These are phyloP conservation scores for Limtongia smithiae DNA, from an alignment of 805 yeast species.

Conservation along the genomic window DNA sequence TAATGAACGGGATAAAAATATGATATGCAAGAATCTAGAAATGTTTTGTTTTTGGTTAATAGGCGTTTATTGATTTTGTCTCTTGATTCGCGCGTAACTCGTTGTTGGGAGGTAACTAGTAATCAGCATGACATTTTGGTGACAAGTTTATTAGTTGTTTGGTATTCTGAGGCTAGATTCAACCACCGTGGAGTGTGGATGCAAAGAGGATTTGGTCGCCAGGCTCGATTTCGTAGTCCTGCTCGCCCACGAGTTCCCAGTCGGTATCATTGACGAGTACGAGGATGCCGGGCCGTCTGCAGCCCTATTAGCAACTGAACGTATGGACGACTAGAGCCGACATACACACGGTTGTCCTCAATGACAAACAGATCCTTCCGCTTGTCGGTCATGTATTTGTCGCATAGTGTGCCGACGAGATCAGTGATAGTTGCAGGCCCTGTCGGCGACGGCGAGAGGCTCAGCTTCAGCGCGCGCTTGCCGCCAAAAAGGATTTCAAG, in stretches of 20 bases:
- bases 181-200: conserved; percentile 94
- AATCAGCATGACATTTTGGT: neutral
- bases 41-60: neutral
- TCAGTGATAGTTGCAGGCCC: conserved; percentile 48
- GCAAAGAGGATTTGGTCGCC: conserved; percentile 84
- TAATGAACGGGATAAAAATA: neutral
- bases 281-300: conserved; percentile 77
- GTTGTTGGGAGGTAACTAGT: neutral
- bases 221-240: conserved; percentile 67
- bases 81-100: neutral
- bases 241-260: conserved; percentile 94
- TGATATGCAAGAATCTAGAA: too few relatives aligned
- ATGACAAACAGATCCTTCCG: conserved; percentile 72
- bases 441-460: conserved; percentile 42
- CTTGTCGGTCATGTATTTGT: conserved; percentile 53
- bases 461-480: conserved; percentile 51
- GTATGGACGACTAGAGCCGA: neutral
- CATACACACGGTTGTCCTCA: conserved; percentile 56
- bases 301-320: neutral
- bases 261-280: conserved; percentile 91
- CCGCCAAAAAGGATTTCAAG: conserved; percentile 72
- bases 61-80: conserved; percentile 1
- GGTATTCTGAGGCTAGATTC: conserved; percentile 6
- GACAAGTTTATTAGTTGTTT: too few relatives aligned
- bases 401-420: conserved; percentile 51